phyloP scores from a whole-genome alignment of 306 rosid species.

The Benincasa hispida region DNA sequence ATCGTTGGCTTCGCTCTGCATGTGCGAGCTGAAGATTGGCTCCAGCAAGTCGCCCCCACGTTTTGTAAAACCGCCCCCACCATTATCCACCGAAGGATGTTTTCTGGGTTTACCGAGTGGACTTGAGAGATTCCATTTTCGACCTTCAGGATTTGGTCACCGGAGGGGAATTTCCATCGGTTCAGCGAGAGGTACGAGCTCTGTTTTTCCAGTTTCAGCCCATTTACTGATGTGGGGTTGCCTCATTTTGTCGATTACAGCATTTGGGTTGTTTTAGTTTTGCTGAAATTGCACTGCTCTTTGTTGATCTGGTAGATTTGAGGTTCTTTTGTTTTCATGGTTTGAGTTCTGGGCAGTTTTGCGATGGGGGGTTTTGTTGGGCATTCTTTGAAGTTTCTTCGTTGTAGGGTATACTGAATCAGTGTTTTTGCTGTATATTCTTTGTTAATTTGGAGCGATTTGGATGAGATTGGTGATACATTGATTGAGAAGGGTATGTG shows the following conservation, averaged over 20 bases:
- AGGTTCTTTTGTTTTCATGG: neutral
- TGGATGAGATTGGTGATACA: neutral
- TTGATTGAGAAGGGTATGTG: neutral
- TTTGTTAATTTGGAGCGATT: neutral
- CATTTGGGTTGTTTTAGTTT: neutral
- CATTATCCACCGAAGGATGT: slow-evolving; percentile 17
- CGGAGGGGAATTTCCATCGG: neutral
- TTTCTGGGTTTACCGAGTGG: neutral
- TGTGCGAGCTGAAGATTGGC: slow-evolving; percentile 19
- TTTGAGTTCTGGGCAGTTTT: neutral
- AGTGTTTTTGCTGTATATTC: neutral
- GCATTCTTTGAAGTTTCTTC: neutral
- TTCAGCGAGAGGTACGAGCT: slow-evolving; percentile 13
- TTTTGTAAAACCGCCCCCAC: slow-evolving; percentile 25
- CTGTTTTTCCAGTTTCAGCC: slow-evolving; percentile 6
- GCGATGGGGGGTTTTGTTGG: slow-evolving; percentile 13
- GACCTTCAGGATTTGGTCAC: neutral
- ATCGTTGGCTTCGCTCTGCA: slow-evolving; percentile 11
- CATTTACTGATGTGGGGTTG: slow-evolving; percentile 32
- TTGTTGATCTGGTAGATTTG: slow-evolving; percentile 19
- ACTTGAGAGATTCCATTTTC: neutral
- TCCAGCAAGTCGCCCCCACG: slow-evolving; percentile 64
- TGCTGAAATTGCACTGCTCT: slow-evolving; percentile 4
- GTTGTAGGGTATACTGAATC: neutral
- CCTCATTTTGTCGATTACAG: slow-evolving; percentile 18